phyloP scores from a whole-genome alignment of 495 filamentous ascomycete genomes.

The Terfezia claveryi region DNA sequence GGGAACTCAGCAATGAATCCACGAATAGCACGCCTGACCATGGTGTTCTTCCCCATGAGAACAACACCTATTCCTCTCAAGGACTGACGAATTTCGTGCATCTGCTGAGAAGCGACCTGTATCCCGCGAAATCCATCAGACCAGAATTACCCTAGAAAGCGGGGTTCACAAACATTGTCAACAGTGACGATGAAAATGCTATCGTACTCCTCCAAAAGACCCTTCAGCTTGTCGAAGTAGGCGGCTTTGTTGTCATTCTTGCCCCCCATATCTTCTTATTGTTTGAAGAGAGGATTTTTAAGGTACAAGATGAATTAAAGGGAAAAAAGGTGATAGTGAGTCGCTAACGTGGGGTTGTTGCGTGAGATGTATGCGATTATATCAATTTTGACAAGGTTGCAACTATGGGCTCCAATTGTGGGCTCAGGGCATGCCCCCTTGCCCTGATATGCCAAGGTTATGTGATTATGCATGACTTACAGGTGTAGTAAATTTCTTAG shows the following conservation, averaged over 20 bases:
- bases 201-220: conserved; percentile 71
- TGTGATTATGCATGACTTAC: too few species aligned
- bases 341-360: background rate
- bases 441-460: too few species aligned
- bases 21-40: conserved; percentile 96
- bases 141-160: background rate
- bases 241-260: conserved; percentile 77
- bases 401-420: background rate
- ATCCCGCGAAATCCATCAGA: conserved; percentile 19
- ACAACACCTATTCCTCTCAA: conserved; percentile 79
- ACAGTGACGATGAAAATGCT: conserved; percentile 93
- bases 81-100: conserved; percentile 94
- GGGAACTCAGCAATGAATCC: conserved; percentile 77
- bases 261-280: conserved; percentile 99
- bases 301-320: conserved; percentile 26
- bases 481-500: too few species aligned
- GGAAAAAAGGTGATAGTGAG: background rate
- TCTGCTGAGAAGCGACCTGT: conserved; percentile 82
- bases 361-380: background rate
- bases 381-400: background rate
- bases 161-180: conserved; percentile 46
- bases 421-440: background rate
- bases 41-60: conserved; percentile 99
- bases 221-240: conserved; percentile 99
- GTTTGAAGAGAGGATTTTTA: conserved; percentile 90